phyloP scores from a whole-genome alignment of 345 rosid species.

The Ceriops tagal region DNA sequence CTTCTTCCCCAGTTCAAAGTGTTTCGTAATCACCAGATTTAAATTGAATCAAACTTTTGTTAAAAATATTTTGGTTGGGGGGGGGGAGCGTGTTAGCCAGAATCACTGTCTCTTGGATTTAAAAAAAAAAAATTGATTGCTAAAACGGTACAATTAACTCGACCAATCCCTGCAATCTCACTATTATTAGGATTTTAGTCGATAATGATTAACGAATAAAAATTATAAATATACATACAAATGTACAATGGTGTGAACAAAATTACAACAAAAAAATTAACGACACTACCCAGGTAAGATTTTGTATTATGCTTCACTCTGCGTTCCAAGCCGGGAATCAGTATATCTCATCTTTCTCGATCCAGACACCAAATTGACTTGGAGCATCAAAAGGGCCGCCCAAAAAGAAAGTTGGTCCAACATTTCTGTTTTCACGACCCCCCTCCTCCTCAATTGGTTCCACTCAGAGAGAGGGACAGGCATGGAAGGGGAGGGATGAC shows the following conservation, averaged over 20 bases:
- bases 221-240: background rate
- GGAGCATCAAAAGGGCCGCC: conserved; percentile 24
- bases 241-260: background rate
- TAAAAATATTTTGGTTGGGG: background rate
- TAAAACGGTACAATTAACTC: no score
- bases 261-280: conserved; percentile 6
- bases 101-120: no score
- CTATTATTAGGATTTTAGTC: no score
- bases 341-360: conserved; percentile 19
- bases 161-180: no score
- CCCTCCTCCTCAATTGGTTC: conserved; percentile 11
- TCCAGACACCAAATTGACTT: conserved; percentile 37
- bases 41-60: background rate
- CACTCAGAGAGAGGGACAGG: background rate
- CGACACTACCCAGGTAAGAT: conserved; percentile 26
- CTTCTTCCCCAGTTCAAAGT: background rate
- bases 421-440: background rate
- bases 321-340: conserved; percentile 18
- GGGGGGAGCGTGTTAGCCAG: background rate
- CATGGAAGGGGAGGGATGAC: conserved; percentile 9
- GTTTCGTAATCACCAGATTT: background rate
- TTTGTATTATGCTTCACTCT: conserved; percentile 19
- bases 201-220: background rate
- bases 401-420: conserved; percentile 11
- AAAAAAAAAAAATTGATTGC: no score